phyloP scores from a whole-genome alignment of 169 alveolate species.

The Cyclospora cayetanensis region DNA sequence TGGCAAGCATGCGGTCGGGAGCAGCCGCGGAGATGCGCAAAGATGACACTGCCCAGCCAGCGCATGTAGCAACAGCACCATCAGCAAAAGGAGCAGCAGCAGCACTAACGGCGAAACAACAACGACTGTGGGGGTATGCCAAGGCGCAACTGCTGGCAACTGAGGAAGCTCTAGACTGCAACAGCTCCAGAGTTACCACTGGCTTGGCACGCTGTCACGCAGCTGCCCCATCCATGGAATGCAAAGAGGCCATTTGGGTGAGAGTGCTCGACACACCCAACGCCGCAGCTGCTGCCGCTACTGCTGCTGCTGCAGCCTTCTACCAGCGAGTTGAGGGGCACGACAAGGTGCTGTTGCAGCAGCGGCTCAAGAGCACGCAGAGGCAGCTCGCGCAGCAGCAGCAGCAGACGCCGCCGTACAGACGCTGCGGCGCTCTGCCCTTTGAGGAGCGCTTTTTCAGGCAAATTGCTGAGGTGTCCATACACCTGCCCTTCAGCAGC shows the following conservation, averaged over 20 bases:
- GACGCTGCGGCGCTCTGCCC: neutral
- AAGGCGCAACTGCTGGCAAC: conserved; percentile 28
- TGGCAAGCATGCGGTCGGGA: neutral
- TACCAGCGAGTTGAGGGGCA: conserved; percentile 56
- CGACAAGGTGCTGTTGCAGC: conserved; percentile 44
- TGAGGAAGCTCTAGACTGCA: neutral
- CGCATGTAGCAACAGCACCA: neutral
- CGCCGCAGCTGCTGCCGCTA: conserved; percentile 23
- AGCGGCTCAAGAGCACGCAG: neutral
- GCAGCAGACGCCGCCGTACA: neutral
- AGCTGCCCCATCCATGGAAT: conserved; percentile 37
- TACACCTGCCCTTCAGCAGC: conserved; percentile 47
- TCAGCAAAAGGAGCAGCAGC: neutral
- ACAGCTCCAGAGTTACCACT: neutral
- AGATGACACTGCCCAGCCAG: neutral
- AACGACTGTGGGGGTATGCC: conserved; percentile 2
- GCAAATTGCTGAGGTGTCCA: conserved; percentile 44
- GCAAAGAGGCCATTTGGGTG: conserved; percentile 29
- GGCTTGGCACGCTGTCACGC: conserved; percentile 47
- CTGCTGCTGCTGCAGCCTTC: conserved; percentile 66
- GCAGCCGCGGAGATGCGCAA: neutral
- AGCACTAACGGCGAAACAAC: conserved; percentile 9
- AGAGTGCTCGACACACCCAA: conserved; percentile 1
- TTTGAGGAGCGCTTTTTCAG: conserved; percentile 45
- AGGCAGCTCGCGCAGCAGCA: conserved; percentile 28